Evolutionary conservation across 129 eudicot genomes (phyloP), one percentile per base, ranked within the genome.

Genomic region (Dittrichia graveolens): DNA sequence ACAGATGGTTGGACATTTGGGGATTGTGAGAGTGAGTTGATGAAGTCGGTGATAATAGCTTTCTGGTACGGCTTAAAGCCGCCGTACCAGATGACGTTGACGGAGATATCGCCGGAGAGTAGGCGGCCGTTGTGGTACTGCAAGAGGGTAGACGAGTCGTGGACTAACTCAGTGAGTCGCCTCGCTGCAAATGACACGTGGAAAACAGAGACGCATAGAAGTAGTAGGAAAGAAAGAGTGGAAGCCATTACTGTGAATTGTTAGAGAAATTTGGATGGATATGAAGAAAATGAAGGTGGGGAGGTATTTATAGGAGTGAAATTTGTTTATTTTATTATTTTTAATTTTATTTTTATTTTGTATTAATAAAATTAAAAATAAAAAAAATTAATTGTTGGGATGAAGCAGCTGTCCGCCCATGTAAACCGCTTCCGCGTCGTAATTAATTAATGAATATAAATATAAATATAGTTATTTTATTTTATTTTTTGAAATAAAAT

Each of bases 31-130:
- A 91, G 73, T 3, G 97, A 91, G 34, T 82, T 52, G 41, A 91
- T 61, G 81, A 88, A 91, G 62, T 91, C 95, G 44, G 86, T 49
- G 52, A 91, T 64, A 8, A 86, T 86, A 52, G 97, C 86, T 56
- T 81, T 77, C 45, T 91, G 90, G 5, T 91, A 61, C 0, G 97
- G 88, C 31, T 79, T 83, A 81, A 91, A 91, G 47, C 73, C 59
- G 0, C 97, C 97, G 60, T 91, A 91, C 95, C 95, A 91, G 0
- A 91, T 84, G 48, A 88, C 78, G 44, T 84, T 88, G 34, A 91
- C 75, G 61, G 92, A 72, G n/a, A 91, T 85, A 13, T 76, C 77
- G 14, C 97, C 97, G n/a, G 75, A 56, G 8, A 91, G 86, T 6
- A 91, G 95, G 0, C 89, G 68, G 39, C 97, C 97, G 9, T 88